Percentiles rank a stretch among this genome's conserved stretches.
These are phyloP conservation scores for Saccharomycopsis babjevae DNA, from an alignment of 805 yeast genomes.

Conservation along the genomic window DNA sequence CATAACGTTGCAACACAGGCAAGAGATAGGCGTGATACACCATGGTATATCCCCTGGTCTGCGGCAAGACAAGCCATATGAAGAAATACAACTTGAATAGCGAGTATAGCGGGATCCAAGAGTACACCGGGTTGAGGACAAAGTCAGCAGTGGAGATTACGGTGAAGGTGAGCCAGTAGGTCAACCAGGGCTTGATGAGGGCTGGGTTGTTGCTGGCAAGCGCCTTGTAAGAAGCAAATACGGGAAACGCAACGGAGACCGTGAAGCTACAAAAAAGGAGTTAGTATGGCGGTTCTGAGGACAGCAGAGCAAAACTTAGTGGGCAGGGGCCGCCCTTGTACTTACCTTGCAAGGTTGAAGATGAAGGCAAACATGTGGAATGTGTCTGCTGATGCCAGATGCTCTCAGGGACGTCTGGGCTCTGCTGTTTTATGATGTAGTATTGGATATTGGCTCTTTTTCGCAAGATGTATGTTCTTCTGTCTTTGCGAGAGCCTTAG, in stretches of 20 bases:
- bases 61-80: constrained; percentile 53
- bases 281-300: neutral
- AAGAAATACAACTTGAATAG: constrained; percentile 38
- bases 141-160: constrained; percentile 30
- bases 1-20: constrained; percentile 31
- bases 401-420: neutral
- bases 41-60: constrained; percentile 35
- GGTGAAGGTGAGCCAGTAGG: constrained; percentile 55
- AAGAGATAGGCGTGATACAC: constrained; percentile 29
- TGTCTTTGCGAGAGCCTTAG: no score
- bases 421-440: no score
- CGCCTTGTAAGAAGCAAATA: constrained; percentile 51
- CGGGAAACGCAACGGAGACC: constrained; percentile 45
- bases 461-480: no score
- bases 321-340: neutral
- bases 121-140: constrained; percentile 28
- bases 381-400: constrained; percentile 18
- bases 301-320: neutral
- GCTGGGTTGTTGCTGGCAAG: constrained; percentile 33
- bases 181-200: constrained; percentile 36
- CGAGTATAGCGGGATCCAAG: constrained; percentile 45
- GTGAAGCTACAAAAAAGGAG: constrained; percentile 3
- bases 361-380: constrained; percentile 25
- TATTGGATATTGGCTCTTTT: no score
- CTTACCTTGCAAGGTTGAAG: constrained; percentile 26